Percentiles rank a stretch among this genome's conserved stretches.
Conservation (phyloP, 179 eudicot species). For the Beta lomatogona region DNA sequence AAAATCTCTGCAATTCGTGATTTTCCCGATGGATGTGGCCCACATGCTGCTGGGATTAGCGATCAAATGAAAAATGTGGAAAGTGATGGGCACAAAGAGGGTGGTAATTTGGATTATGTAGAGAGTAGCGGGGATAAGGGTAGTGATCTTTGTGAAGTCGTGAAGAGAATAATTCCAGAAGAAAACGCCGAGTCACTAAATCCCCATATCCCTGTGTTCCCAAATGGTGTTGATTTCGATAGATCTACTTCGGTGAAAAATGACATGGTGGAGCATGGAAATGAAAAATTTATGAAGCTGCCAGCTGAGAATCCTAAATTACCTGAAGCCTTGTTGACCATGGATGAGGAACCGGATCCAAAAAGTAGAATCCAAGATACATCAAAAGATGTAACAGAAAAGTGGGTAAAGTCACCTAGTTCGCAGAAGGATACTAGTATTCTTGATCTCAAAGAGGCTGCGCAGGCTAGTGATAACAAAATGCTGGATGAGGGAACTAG, state of each 20-base stretch:
- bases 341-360: constrained; percentile 17
- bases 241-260: constrained; percentile 1
- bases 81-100: constrained; percentile 9
- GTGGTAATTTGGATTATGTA: background rate
- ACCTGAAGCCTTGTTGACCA: constrained; percentile 10
- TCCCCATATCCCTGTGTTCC: background rate
- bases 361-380: constrained; percentile 6
- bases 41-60: constrained; percentile 26
- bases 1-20: constrained; percentile 53
- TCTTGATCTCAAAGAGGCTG: constrained; percentile 12
- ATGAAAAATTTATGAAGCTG: constrained; percentile 12
- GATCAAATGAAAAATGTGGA: constrained; percentile 16
- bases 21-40: constrained; percentile 33
- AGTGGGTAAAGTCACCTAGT: background rate
- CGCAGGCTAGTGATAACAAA: constrained; percentile 3
- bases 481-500: constrained; percentile 15
- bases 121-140: constrained; percentile 17
- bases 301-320: constrained; percentile 3
- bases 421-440: background rate
- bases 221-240: constrained; percentile 2
- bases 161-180: constrained; percentile 13
- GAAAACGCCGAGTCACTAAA: constrained; percentile 4
- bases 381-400: constrained; percentile 2
- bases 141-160: constrained; percentile 17
- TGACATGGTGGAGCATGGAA: constrained; percentile 7